Conservation (phyloP, 257 asterid species). For the Solanum chaucha region DNA sequence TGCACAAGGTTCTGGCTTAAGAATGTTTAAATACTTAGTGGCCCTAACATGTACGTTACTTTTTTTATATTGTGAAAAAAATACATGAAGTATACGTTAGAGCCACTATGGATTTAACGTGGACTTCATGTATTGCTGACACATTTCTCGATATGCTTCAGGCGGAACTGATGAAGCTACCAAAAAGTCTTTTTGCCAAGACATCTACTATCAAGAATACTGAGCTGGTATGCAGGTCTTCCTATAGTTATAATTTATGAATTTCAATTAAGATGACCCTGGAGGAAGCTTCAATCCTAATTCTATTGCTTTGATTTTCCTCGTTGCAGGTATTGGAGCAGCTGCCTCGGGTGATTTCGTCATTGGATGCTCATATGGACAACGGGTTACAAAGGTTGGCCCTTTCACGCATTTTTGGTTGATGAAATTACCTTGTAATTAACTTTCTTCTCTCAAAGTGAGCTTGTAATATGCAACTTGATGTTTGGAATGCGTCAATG, state of each 20-base stretch:
- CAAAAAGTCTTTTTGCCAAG: conserved; percentile 65
- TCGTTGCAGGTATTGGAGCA: conserved; percentile 51
- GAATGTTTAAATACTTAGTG: background rate
- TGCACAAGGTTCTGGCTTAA: background rate
- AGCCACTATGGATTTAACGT: background rate
- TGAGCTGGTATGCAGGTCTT: conserved; percentile 32
- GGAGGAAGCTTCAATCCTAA: conserved; percentile 3
- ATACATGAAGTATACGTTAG: background rate
- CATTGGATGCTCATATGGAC: conserved; percentile 71
- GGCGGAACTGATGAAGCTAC: conserved; percentile 66
- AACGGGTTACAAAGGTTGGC: conserved; percentile 55
- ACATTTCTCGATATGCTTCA: conserved; percentile 8
- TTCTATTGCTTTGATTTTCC: background rate
- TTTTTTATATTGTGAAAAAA: background rate
- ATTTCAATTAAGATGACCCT: background rate
- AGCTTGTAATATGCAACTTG: background rate
- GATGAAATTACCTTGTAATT: background rate
- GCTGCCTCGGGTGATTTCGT: conserved; percentile 65
- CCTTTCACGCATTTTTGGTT: background rate
- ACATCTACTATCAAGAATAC: conserved; percentile 54
- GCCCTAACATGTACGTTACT: background rate
- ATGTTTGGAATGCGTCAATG: background rate
- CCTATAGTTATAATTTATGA: background rate
- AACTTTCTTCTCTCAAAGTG: background rate
- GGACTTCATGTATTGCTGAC: background rate